Percentiles rank a stretch among this genome's conserved stretches.
These are phyloP conservation scores for Marasmius sp. DNA, from an alignment of 1,284 basidiomycete species.

Conservation along the genomic window DNA sequence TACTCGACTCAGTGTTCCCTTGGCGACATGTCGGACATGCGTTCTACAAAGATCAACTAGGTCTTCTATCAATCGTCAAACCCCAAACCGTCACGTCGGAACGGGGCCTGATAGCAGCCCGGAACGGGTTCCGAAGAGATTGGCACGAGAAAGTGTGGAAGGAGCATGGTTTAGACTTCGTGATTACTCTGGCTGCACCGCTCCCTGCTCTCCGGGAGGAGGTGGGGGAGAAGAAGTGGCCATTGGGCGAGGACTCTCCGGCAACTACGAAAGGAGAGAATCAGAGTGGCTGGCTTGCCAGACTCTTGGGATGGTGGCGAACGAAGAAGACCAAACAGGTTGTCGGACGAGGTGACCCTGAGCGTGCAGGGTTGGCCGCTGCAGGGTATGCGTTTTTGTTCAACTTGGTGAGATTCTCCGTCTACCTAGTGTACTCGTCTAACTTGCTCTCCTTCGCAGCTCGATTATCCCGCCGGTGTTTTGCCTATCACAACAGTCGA, in stretches of 20 bases:
- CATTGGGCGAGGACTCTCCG: background rate
- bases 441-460: conserved; percentile 32
- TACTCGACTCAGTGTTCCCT: background rate
- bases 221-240: conserved; percentile 4
- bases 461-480: conserved; percentile 60
- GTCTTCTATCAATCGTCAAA: background rate
- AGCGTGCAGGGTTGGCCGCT: background rate
- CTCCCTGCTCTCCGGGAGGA: conserved; percentile 65
- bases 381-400: conserved; percentile 49
- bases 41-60: background rate
- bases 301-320: conserved; percentile 11
- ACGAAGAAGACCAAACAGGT: background rate
- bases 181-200: conserved; percentile 64
- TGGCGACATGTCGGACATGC: background rate
- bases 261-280: background rate
- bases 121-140: conserved; percentile 40
- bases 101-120: conserved; percentile 28
- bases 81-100: background rate
- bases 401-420: conserved; percentile 50
- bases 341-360: background rate
- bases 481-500: conserved; percentile 14
- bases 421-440: background rate
- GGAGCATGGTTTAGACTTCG: conserved; percentile 64
- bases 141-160: conserved; percentile 64
- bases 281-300: conserved; percentile 49